These are phyloP conservation scores for Claviceps cyperi DNA, from an alignment of 2,329 filamentous ascomycete genomes.

Conservation along the genomic window DNA sequence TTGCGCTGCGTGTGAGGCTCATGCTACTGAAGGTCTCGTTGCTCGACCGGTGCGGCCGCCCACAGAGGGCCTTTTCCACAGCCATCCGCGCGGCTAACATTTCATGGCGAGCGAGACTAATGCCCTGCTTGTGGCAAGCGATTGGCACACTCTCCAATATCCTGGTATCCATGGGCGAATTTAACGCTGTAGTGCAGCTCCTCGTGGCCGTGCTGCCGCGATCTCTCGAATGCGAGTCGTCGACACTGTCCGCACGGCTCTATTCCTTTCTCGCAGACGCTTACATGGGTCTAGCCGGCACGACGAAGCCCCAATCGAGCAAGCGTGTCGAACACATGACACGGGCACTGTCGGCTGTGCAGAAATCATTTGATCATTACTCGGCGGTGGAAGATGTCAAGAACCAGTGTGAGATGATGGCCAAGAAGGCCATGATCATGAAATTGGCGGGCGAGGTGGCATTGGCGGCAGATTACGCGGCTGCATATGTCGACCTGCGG, in stretches of 20 bases:
- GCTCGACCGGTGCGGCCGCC: slow-evolving; percentile 50
- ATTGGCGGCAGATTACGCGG: slow-evolving; percentile 51
- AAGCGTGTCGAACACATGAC: slow-evolving; percentile 42
- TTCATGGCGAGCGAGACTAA: slow-evolving; percentile 53
- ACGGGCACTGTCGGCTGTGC: slow-evolving; percentile 44
- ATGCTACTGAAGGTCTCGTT: slow-evolving; percentile 60
- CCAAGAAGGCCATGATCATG: slow-evolving; percentile 69
- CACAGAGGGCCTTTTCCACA: slow-evolving; percentile 63
- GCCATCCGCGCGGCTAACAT: slow-evolving; percentile 61
- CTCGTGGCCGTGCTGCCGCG: slow-evolving; percentile 59
- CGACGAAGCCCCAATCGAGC: slow-evolving; percentile 24
- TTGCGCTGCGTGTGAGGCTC: slow-evolving; percentile 55
- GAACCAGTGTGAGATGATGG: slow-evolving; percentile 65
- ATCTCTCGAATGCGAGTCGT: slow-evolving; percentile 56
- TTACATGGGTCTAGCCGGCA: slow-evolving; percentile 61
- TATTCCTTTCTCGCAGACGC: slow-evolving; percentile 64
- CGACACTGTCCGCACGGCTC: slow-evolving; percentile 46
- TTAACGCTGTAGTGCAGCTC: slow-evolving; percentile 48
- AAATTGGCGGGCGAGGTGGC: slow-evolving; percentile 50
- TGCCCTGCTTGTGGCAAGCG: slow-evolving; percentile 59
- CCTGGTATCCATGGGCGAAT: slow-evolving; percentile 56
- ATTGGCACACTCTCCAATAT: slow-evolving; percentile 53
- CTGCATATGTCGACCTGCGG: slow-evolving; percentile 46
- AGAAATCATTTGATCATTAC: slow-evolving; percentile 49
- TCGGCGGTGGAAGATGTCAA: slow-evolving; percentile 47